phyloP scores from a whole-genome alignment of 768 basidiomycete species.

The Suillus clintonianus region DNA sequence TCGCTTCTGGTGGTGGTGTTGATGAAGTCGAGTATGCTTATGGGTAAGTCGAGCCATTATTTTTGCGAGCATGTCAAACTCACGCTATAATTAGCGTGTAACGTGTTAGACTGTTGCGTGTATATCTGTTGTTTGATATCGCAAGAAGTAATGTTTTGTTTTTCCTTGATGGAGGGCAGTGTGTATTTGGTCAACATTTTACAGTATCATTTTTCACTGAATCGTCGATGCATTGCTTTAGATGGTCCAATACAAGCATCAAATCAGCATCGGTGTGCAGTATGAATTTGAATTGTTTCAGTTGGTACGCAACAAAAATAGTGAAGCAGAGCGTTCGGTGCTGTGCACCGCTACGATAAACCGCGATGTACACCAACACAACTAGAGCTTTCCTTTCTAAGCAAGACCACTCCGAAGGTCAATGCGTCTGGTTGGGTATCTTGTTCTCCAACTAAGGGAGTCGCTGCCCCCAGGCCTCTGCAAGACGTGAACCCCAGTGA shows the following conservation, averaged over 20 bases:
- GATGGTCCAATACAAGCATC: not conserved
- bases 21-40: slow-evolving; percentile 91
- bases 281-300: not conserved
- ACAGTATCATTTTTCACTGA: not conserved
- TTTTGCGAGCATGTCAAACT: slow-evolving; percentile 3
- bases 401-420: no score
- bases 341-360: no score
- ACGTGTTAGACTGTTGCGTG: not conserved
- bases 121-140: not conserved
- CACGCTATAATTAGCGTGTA: slow-evolving; percentile 24
- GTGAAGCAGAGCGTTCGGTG: no score
- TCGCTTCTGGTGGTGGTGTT: slow-evolving; percentile 78
- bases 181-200: not conserved
- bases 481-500: no score
- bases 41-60: slow-evolving; percentile 51
- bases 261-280: not conserved
- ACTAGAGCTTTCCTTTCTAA: no score
- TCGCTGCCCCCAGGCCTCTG: no score
- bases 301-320: not conserved
- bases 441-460: no score
- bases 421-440: no score
- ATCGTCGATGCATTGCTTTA: not conserved
- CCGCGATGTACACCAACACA: no score
- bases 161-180: not conserved
- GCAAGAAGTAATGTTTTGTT: not conserved